Base-by-base conservation (phyloP, 2,329 filamentous ascomycete genomes). In the Aplosporella prunicola region DNA sequence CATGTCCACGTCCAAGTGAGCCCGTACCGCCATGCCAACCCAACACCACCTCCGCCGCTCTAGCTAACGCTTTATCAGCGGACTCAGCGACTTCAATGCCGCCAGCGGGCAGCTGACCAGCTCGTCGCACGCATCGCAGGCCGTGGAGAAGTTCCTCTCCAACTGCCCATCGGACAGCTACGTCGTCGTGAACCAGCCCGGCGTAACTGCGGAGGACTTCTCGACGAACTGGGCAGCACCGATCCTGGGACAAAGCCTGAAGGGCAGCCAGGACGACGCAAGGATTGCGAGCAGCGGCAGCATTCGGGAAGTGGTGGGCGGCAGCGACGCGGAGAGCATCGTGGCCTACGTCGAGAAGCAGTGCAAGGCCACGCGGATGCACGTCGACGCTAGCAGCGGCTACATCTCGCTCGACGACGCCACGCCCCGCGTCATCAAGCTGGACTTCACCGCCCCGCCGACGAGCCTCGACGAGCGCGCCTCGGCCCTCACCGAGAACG, bases 1-100 rank as follows among this genome's bases (percentile, higher is more conserved):
- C 47, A 80, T 93, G 59, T 95, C 89, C 20, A 89, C 81, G 30
- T 74, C 81, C 45, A 68, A 79, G 88, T 94, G 13, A 27, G 38
- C 23, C 26, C 7, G 22, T 8, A 18, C 18, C 20, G 14, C 26
- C 11, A 4, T 16, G 10, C 28, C 9, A 13, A 22, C 23, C 38
- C 17, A 15, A 40, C 20, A 32, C 29, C 20, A 31, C 25, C 20
- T n/a, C n/a, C 11, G 9, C 34, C 11, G 26, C 30, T 20, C 24
- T 44, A 47, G 47, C 53, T 56, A 54, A 40, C 38, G 9, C 29
- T 15, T 15, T 9, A 11, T 51, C 33, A 37, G 32, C 50, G 58
- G 53, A 41, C 39, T 58, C 41, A 20, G 32, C 16, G 45, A 47
- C 35, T 43, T 59, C 35, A n/a, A n/a, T n/a, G n/a, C n/a, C n/a